Evolutionary conservation across 2,329 filamentous ascomycete genomes (phyloP).

Genomic region (Aureobasidium sp.): DNA sequence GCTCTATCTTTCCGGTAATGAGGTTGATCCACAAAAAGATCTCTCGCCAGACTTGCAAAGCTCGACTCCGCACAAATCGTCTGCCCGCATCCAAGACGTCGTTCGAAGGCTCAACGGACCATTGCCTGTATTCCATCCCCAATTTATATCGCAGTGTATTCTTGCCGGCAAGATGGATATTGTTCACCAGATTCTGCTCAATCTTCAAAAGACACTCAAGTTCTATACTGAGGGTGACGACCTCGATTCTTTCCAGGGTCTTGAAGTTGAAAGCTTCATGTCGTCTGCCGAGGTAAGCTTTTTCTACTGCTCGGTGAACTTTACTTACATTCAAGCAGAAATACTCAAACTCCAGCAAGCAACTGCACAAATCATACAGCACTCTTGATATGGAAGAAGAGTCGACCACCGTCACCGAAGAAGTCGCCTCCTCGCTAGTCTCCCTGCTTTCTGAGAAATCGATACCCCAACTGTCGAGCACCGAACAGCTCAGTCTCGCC

Average conservation of each 20-base stretch:
- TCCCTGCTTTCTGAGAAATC: conserved; percentile 68
- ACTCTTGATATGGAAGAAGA: conserved; percentile 45
- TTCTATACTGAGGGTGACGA: conserved; percentile 75
- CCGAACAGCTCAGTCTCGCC: conserved; percentile 14
- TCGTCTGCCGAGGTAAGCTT: conserved; percentile 39
- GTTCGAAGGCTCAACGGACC: conserved; percentile 79
- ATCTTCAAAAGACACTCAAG: conserved; percentile 68
- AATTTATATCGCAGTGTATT: conserved; percentile 81
- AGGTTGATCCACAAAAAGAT: conserved; percentile 58
- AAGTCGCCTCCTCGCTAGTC: conserved; percentile 61
- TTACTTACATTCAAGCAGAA: conserved; percentile 20
- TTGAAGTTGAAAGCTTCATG: conserved; percentile 45
- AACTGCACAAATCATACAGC: conserved; percentile 15
- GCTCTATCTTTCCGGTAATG: conserved; percentile 74
- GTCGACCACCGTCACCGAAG: conserved; percentile 62
- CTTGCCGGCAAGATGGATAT: conserved; percentile 66
- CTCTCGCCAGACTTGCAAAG: conserved; percentile 51
- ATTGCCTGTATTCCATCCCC: conserved; percentile 84
- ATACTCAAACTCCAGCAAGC: neutral
- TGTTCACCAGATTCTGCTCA: conserved; percentile 66
- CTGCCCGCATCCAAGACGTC: conserved; percentile 69
- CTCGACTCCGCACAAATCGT: conserved; percentile 42
- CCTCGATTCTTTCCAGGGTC: conserved; percentile 69
- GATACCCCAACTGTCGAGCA: conserved; percentile 44
- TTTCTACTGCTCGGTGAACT: neutral